Evolutionary conservation across 164 flowering plant genomes (phyloP), one percentile per base, ranked within the genome.

Genomic region (Vitis rotundifolia): DNA sequence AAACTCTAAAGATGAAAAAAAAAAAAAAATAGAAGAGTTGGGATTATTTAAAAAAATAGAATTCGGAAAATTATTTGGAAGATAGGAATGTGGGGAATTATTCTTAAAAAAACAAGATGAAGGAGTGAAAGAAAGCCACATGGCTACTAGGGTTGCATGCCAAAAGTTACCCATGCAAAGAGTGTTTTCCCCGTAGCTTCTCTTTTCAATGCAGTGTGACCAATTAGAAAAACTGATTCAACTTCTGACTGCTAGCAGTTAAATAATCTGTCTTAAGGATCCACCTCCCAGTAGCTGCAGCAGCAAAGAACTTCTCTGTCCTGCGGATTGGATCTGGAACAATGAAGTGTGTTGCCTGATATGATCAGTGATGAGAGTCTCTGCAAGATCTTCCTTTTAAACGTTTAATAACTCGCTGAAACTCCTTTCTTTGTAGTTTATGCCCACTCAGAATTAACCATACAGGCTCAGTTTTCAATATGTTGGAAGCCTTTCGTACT

Each of bases 281-380:
- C 99, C 98, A 96, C 85, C 98, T 91, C 77, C 98, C 99, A 73
- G 97, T 88, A 63, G 97, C 97, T 59, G 95, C 92, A 59, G 94
- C 98, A 61, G 98, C 97, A 76, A 96, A 96, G 65, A 96, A 88
- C 69, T 96, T 96, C 66, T 96, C 97, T 50, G 99, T 96, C 75
- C 97, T 82, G 61, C 89, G 80, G 10, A 90, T 53, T 29, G 94
- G 94, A 52, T 89, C 95, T 9, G 97, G 91, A 51, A 81, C 87
- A 56, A 96, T 82, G 64, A 89, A 91, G 70, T 96, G 99, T 53
- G 99, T 90, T 60, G 98, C 97, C 74, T 96, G 96, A 74, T 91
- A 96, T 48, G 97, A 92, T 98, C 97, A 96, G 7, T 91, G 83
- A 75, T 93, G 98, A 78, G 97, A 88, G 80, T 91, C 97, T 74